A percentile compares a stretch with the other conserved stretches of the same genome.
phyloP scores from a whole-genome alignment of 208 protist species.

The Leishmania aethiopica region DNA sequence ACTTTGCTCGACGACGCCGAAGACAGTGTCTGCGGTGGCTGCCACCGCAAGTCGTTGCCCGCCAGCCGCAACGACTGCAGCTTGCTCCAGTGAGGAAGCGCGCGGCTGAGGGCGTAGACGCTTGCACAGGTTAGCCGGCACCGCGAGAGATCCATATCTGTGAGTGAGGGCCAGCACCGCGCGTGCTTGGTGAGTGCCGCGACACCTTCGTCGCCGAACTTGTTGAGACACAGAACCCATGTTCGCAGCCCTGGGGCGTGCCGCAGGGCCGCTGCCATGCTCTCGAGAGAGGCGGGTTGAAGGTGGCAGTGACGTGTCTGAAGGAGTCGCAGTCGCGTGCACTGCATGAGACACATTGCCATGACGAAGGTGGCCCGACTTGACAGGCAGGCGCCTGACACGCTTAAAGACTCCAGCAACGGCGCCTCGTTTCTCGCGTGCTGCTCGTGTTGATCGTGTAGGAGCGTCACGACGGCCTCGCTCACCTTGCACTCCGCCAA shows the following conservation, averaged over 20 bases:
- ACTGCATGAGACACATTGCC: conserved; percentile 46
- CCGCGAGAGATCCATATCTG: conserved; percentile 63
- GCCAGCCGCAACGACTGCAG: conserved; percentile 57
- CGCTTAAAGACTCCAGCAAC: conserved; percentile 42
- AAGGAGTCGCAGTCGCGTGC: conserved; percentile 38
- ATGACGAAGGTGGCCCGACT: conserved; percentile 50
- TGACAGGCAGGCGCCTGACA: conserved; percentile 53
- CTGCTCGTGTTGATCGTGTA: conserved; percentile 29
- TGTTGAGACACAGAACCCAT: conserved; percentile 66
- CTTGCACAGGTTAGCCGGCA: conserved; percentile 63
- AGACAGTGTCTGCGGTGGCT: neutral
- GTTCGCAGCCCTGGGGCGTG: conserved; percentile 34
- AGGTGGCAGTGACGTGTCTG: conserved; percentile 70
- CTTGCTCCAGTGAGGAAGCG: conserved; percentile 28
- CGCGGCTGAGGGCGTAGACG: conserved; percentile 34
- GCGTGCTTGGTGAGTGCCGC: conserved; percentile 32
- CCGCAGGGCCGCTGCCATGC: conserved; percentile 40
- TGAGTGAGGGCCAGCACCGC: conserved; percentile 53
- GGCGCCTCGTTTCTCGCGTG: conserved; percentile 4
- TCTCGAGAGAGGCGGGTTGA: conserved; percentile 23
- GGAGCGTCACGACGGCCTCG: conserved; percentile 33
- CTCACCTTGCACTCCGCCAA: conserved; percentile 57
- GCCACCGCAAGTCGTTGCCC: conserved; percentile 64
- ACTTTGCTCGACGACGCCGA: neutral
- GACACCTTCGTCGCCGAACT: conserved; percentile 55